Evolutionary conservation across 768 basidiomycete genomes (phyloP), one percentile per base, ranked within the genome.

Genomic region (Wakefieldia striispora): DNA sequence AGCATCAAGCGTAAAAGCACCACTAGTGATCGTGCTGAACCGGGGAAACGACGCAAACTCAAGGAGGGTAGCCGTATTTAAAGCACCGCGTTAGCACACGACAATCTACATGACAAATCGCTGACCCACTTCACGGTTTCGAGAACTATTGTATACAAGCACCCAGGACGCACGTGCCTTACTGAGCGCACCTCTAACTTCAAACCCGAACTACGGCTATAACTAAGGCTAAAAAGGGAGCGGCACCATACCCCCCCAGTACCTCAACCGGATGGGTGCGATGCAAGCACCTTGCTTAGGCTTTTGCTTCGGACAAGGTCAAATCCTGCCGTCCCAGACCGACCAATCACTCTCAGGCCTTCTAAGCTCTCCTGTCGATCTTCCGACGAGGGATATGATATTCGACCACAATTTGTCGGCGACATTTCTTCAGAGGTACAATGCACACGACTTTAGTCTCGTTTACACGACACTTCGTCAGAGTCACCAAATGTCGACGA

Each of bases 371-470:
- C 88, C 91, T 2, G 79, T 94, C 55, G 94, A 95, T 64, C 83
- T 95, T 20, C 88, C 88, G 16, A 77, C 84, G 95, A 95, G 70
- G 93, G 93, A 16, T 97, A 97, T 66, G 95, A 97, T 59, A 81
- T 79, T 43, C 76, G 84, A 43, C 94, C 94, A 10, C 63, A 77
- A 41, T 90, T 85, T 68, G 91, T 89, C 53, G 56, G 87, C 75
- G 26, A 27, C 49, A 31, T 43, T 58, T 45, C 33, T 39, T 37
- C 37, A 16, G 5, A 39, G 14, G n/a, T 33, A 14, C 17, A 8
- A 19, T 20, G 23, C 35, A 43, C 37, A 40, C 34, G 39, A 38
- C 21, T 49, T 56, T 52, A 41, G n/a, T 40, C 26, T 39, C 14
- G 33, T 20, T 56, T 55, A 6, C 51, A 92, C 80, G 95, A 14